phyloP scores from a whole-genome alignment of 352 stramenopile species.

The Pythium rishiriense region DNA sequence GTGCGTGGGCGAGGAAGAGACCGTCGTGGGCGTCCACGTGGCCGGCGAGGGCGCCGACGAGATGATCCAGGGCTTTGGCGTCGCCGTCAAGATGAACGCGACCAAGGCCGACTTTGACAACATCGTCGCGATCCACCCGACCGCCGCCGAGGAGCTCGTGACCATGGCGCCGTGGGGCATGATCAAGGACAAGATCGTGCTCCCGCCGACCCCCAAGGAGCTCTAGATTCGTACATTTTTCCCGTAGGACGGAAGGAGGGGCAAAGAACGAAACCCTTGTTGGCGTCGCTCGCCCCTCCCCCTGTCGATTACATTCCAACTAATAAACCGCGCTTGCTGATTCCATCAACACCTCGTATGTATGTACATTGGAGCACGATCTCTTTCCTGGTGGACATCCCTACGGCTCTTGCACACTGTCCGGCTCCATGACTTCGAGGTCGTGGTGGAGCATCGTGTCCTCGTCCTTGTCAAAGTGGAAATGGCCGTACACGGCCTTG shows the following conservation, averaged over 20 bases:
- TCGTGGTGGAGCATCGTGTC: slow-evolving; percentile 27
- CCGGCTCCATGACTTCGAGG: slow-evolving; percentile 25
- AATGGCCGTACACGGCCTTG: slow-evolving; percentile 45
- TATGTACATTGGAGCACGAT: too few relatives aligned
- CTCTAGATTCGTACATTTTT: not conserved
- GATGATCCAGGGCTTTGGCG: slow-evolving; percentile 98
- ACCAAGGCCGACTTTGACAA: slow-evolving; percentile 98
- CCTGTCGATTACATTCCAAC: too few relatives aligned
- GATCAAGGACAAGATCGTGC: slow-evolving; percentile 77
- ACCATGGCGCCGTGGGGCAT: slow-evolving; percentile 91
- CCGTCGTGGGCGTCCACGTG: slow-evolving; percentile 97
- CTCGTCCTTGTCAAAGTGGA: slow-evolving; percentile 56
- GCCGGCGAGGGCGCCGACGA: slow-evolving; percentile 95
- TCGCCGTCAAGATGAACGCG: slow-evolving; percentile 98
- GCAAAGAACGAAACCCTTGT: too few relatives aligned
- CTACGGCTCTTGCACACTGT: not conserved
- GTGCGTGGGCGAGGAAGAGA: slow-evolving; percentile 83
- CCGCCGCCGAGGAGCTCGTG: slow-evolving; percentile 96
- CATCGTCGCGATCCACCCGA: slow-evolving; percentile 96
- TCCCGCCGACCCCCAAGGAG: slow-evolving; percentile 40
- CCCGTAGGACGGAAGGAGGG: too few relatives aligned
- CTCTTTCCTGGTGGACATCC: not conserved
- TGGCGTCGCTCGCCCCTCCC: too few relatives aligned
- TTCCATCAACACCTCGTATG: too few relatives aligned
- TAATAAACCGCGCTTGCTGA: too few relatives aligned